Evolutionary conservation across 306 rosid species (phyloP), one percentile per base, ranked within the genome.

Genomic region (Cucumis melo): DNA sequence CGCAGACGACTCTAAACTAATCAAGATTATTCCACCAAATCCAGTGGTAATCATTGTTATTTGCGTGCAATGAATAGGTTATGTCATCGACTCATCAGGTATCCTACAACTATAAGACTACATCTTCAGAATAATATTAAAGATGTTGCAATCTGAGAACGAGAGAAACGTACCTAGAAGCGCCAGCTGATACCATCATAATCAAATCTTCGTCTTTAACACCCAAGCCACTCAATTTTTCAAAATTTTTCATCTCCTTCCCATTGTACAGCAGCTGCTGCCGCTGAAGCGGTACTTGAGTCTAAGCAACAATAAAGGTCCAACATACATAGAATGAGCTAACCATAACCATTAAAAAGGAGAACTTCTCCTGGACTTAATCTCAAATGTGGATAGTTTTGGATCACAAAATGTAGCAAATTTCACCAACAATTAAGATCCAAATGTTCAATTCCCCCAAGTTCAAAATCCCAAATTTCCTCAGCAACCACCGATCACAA

Each of bases 171-270:
- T 81, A 91, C 98, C 95, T 85, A 66, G 94, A 79, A 38, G 86
- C 79, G 16, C 85, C 82, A 82, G 71, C 78, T 50, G 93, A 77
- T 50, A 89, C 84, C 98, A 94, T 87, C 97, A 90, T 94, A 51
- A 91, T 79, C 90, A 94, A 85, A 84, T 94, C 98, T 71, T 91
- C 92, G 48, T 94, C 93, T 81, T 89, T 94, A 59, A 94, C 98
- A 71, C 97, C 98, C 24, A 91, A 73, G 3, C 80, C 89, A 78
- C 93, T 90, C 80, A 94, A 76, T 80, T 91, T 89, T 75, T 91
- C 96, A 60, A 75, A 82, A 85, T 94, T 94, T 20, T 78, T 79
- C 76, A 91, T 80, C 86, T 90, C 97, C 82, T 21, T 90, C 66
- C 98, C 97, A 80, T 91, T 86, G 75, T 84, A 94, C 34, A 94